Percentiles rank a stretch among this genome's conserved stretches.
These are phyloP conservation scores for Fusarium nurragi DNA, from an alignment of 2,329 filamentous ascomycete genomes.

Conservation along the genomic window DNA sequence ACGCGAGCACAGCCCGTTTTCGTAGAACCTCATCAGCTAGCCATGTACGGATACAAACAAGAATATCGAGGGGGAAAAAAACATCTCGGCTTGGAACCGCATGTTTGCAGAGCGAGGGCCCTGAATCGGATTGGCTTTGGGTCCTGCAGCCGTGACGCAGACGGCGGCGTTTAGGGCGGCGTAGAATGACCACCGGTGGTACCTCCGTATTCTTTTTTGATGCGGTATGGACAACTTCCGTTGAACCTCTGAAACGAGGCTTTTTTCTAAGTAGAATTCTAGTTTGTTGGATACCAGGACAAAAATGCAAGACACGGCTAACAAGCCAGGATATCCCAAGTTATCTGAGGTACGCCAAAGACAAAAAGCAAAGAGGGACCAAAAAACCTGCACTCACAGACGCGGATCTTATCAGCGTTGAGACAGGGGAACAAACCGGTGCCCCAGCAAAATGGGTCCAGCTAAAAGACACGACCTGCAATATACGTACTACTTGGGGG, in stretches of 20 bases:
- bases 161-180: conserved; percentile 26
- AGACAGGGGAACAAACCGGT: conserved; percentile 18
- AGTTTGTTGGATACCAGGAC: conserved; percentile 26
- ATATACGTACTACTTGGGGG: too few relatives aligned
- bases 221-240: conserved; percentile 26
- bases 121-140: conserved; percentile 19
- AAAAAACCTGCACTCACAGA: conserved; percentile 23
- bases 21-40: neutral
- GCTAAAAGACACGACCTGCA: conserved; percentile 2
- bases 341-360: conserved; percentile 12
- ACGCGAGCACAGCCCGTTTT: conserved; percentile 35
- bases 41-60: neutral
- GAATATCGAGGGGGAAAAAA: conserved; percentile 2
- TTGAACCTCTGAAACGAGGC: conserved; percentile 33
- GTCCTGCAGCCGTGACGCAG: conserved; percentile 30
- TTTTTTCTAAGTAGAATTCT: conserved; percentile 17
- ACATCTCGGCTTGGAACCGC: neutral
- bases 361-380: conserved; percentile 12
- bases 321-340: conserved; percentile 6
- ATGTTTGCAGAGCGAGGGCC: conserved; percentile 19
- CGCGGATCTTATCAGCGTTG: conserved; percentile 39
- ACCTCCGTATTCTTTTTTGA: neutral
- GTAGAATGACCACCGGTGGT: conserved; percentile 18
- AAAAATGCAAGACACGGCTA: conserved; percentile 14
- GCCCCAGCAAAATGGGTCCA: conserved; percentile 30